Evolutionary conservation across 306 rosid genomes (phyloP).

Genomic region (Prunus mongolica): DNA sequence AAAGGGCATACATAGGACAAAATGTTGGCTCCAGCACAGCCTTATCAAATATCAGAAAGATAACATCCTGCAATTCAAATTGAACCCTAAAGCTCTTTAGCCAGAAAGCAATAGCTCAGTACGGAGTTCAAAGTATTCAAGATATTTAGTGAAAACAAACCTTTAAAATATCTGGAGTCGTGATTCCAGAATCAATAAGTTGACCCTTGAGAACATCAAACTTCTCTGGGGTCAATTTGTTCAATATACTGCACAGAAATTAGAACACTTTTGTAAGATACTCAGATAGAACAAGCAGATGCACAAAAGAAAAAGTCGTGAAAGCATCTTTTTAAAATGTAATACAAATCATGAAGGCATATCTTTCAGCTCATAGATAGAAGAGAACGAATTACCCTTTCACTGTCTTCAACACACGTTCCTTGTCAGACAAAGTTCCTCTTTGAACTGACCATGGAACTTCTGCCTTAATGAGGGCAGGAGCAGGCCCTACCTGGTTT

Average conservation of each 20-base stretch:
- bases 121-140: neutral
- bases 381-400: slow-evolving; percentile 30
- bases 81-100: neutral
- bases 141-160: slow-evolving; percentile 7
- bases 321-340: neutral
- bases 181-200: slow-evolving; percentile 38
- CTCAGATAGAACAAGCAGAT: neutral
- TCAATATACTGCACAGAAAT: slow-evolving; percentile 32
- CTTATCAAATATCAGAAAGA: slow-evolving; percentile 38
- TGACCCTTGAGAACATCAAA: slow-evolving; percentile 41
- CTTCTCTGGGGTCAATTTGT: slow-evolving; percentile 49
- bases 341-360: neutral
- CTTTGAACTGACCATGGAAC: slow-evolving; percentile 42
- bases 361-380: neutral
- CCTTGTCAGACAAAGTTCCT: slow-evolving; percentile 41
- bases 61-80: slow-evolving; percentile 28
- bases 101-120: neutral
- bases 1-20: slow-evolving; percentile 42
- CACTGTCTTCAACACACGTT: slow-evolving; percentile 36
- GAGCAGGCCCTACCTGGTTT: slow-evolving; percentile 27
- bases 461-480: slow-evolving; percentile 35
- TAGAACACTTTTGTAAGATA: neutral
- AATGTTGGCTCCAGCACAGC: slow-evolving; percentile 47
- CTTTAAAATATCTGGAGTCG: slow-evolving; percentile 35
- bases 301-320: neutral